Percentiles rank a stretch among this genome's conserved stretches.
Conservation (phyloP, 768 basidiomycete species). For the Mycena maculata region DNA sequence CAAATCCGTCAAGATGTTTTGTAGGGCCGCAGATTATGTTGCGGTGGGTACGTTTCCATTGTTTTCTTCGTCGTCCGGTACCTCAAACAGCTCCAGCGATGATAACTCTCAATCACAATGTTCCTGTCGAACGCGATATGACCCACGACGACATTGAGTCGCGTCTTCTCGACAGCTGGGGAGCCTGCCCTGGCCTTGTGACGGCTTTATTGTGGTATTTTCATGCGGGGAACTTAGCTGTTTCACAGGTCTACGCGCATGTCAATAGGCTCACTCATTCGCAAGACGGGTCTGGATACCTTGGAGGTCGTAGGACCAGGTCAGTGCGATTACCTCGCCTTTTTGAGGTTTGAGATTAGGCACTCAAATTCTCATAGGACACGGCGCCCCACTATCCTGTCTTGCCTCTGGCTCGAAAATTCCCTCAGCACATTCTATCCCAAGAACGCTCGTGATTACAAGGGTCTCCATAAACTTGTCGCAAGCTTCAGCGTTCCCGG, state of each 20-base stretch:
- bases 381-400: constrained; percentile 86
- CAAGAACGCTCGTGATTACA: constrained; percentile 63
- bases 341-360: not conserved
- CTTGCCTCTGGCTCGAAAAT: constrained; percentile 88
- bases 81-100: constrained; percentile 61
- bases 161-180: constrained; percentile 87
- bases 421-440: constrained; percentile 71
- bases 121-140: constrained; percentile 68
- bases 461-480: constrained; percentile 76
- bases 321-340: constrained; percentile 36
- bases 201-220: too few species aligned
- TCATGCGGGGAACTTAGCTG: too few species aligned
- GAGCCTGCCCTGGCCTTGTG: constrained; percentile 53
- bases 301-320: constrained; percentile 88
- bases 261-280: constrained; percentile 72
- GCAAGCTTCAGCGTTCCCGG: constrained; percentile 83
- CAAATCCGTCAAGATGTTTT: constrained; percentile 62
- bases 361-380: constrained; percentile 13
- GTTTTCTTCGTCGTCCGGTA: constrained; percentile 1
- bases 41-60: constrained; percentile 62
- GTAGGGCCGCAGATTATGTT: constrained; percentile 75
- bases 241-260: constrained; percentile 74
- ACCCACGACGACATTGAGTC: constrained; percentile 80
- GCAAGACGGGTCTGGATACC: constrained; percentile 68
- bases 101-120: constrained; percentile 85